Evolutionary conservation across 331 rosid species (phyloP).

Genomic region (Quercus lobata): DNA sequence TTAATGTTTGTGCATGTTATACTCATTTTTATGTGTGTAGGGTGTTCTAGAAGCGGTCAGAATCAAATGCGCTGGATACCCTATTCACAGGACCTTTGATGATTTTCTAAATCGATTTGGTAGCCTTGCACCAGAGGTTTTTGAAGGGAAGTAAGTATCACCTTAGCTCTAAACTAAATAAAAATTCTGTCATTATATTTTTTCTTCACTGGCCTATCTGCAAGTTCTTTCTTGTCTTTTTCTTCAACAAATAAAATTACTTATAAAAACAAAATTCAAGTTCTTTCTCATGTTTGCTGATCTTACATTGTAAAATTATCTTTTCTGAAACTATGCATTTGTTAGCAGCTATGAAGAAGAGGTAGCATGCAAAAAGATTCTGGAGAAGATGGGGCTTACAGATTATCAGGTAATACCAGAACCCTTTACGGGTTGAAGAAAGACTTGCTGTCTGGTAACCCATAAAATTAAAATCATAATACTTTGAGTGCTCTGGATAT

Average conservation of each 20-base stretch:
- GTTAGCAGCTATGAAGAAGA: constrained; percentile 61
- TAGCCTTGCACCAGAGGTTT: constrained; percentile 76
- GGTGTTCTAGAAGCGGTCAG: constrained; percentile 97
- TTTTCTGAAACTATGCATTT: constrained; percentile 28
- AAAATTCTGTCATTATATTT: not conserved
- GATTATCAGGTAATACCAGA: constrained; percentile 74
- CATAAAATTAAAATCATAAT: not conserved
- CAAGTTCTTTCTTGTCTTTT: not conserved
- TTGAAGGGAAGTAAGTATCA: constrained; percentile 62
- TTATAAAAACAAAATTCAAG: too few species aligned
- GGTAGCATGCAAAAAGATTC: constrained; percentile 51
- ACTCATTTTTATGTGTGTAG: constrained; percentile 42
- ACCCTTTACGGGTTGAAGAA: not conserved
- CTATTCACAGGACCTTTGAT: constrained; percentile 64
- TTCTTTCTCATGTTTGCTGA: constrained; percentile 2
- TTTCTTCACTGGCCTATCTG: not conserved
- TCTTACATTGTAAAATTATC: constrained; percentile 14
- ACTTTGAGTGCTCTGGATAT: not conserved
- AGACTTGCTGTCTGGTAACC: too few species aligned
- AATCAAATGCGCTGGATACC: constrained; percentile 94
- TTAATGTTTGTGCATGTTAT: constrained; percentile 26
- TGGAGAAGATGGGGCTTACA: constrained; percentile 65
- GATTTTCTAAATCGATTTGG: constrained; percentile 61
- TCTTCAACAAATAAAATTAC: too few species aligned
- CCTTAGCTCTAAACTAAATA: not conserved